These are phyloP conservation scores for Alternaria gansuensis DNA, from an alignment of 2,329 filamentous ascomycete species.

Conservation along the genomic window DNA sequence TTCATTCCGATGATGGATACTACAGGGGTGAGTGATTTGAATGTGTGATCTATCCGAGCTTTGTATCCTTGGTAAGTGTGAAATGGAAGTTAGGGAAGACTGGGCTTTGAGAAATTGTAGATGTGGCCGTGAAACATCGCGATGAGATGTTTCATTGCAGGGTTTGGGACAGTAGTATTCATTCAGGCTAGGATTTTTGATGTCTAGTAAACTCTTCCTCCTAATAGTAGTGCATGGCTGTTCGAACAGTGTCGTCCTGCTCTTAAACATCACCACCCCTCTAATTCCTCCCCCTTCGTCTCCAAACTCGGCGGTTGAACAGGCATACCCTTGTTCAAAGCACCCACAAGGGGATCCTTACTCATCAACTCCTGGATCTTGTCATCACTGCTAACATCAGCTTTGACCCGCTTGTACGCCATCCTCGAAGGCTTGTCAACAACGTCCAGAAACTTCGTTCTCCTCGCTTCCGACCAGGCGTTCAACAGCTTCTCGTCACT, in stretches of 20 bases:
- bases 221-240: too few species aligned
- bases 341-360: conserved; percentile 41
- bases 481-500: conserved; percentile 42
- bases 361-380: conserved; percentile 36
- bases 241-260: background rate
- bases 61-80: too few species aligned
- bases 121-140: too few species aligned
- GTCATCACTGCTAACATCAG: conserved; percentile 38
- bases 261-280: conserved; percentile 34
- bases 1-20: too few species aligned
- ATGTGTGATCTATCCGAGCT: too few species aligned
- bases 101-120: too few species aligned
- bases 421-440: conserved; percentile 48
- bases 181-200: too few species aligned
- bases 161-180: too few species aligned
- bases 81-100: too few species aligned
- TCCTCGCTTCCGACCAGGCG: conserved; percentile 48
- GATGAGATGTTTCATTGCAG: too few species aligned
- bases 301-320: conserved; percentile 42
- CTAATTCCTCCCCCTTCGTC: conserved; percentile 37
- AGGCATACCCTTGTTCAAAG: conserved; percentile 46
- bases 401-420: conserved; percentile 41
- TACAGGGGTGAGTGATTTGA: too few species aligned
- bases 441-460: conserved; percentile 48
- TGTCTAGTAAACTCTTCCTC: too few species aligned